Conservation (phyloP, 495 filamentous ascomycete species). For the Rostrohypoxylon terebratum region DNA sequence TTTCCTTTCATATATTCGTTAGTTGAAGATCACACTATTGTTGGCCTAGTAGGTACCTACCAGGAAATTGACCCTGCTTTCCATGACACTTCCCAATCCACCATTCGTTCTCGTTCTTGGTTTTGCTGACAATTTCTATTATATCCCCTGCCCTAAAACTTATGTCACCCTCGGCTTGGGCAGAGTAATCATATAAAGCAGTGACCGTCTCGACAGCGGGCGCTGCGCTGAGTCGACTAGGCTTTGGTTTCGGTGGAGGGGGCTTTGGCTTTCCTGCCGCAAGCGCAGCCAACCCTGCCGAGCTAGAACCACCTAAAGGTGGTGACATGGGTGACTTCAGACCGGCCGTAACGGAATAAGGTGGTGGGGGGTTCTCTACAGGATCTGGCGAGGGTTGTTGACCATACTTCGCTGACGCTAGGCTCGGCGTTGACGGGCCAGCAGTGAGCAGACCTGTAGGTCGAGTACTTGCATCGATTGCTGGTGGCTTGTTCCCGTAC, state of each 20-base stretch:
- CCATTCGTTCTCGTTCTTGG: constrained; percentile 94
- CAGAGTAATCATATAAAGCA: constrained; percentile 94
- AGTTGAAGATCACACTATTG: constrained; percentile 6
- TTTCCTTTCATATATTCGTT: constrained; percentile 39
- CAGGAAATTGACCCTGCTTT: constrained; percentile 91
- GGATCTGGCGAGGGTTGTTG: constrained; percentile 45
- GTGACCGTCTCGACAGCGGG: constrained; percentile 77
- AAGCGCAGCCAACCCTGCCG: constrained; percentile 65
- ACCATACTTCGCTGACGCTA: constrained; percentile 41
- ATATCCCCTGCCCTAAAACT: constrained; percentile 90
- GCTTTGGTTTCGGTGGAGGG: constrained; percentile 93
- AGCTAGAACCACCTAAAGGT: constrained; percentile 55
- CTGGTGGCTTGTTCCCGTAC: constrained; percentile 60
- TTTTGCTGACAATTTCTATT: constrained; percentile 87
- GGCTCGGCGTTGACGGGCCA: constrained; percentile 45
- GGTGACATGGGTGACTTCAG: constrained; percentile 64
- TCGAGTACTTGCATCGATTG: constrained; percentile 52
- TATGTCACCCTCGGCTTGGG: constrained; percentile 93
- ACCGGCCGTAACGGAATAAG: constrained; percentile 68
- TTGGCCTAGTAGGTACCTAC: constrained; percentile 57
- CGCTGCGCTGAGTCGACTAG: constrained; percentile 74
- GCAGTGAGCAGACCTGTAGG: constrained; percentile 57
- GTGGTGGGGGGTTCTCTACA: constrained; percentile 59
- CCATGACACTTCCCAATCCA: constrained; percentile 86
- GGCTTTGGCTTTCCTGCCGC: constrained; percentile 86